phyloP scores from a whole-genome alignment of 176 grass and related monocot genomes.

The Musa beccarii region DNA sequence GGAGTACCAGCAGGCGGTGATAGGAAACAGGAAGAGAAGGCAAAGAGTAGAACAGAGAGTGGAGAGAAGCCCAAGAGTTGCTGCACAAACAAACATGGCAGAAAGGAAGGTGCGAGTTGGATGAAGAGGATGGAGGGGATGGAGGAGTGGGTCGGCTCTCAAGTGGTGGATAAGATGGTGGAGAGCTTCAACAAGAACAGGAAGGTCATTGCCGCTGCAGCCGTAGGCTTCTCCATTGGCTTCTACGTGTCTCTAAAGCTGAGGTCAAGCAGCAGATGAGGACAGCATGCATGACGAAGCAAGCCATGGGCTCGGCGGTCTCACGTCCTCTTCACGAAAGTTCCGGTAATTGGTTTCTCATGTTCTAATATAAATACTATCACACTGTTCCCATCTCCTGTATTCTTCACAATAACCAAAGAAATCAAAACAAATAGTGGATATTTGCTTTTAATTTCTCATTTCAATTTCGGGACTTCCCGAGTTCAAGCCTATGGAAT shows the following conservation, averaged over 20 bases:
- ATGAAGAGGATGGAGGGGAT: conserved; percentile 21
- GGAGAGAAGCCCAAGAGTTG: neutral
- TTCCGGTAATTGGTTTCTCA: too few species aligned
- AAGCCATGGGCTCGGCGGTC: too few species aligned
- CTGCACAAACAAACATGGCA: neutral
- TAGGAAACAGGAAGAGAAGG: neutral
- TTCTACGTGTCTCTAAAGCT: conserved; percentile 31
- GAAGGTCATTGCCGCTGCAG: conserved; percentile 28
- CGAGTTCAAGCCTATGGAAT: too few species aligned
- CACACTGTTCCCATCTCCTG: too few species aligned
- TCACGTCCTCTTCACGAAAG: too few species aligned
- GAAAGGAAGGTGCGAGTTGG: conserved; percentile 4
- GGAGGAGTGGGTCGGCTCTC: conserved; percentile 20
- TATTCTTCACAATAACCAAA: too few species aligned
- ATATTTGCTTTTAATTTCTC: too few species aligned
- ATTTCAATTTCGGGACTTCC: too few species aligned
- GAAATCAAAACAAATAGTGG: too few species aligned
- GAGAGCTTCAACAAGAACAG: conserved; percentile 28
- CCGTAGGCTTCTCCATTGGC: conserved; percentile 43
- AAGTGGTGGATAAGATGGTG: conserved; percentile 16
- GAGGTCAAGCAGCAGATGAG: conserved; percentile 8
- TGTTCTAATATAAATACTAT: too few species aligned
- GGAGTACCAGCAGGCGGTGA: neutral
- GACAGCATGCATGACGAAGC: too few species aligned
- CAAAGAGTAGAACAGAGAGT: neutral